Base-by-base conservation (phyloP, 805 yeast genomes). In the Crinitomyces ghanaensis region DNA sequence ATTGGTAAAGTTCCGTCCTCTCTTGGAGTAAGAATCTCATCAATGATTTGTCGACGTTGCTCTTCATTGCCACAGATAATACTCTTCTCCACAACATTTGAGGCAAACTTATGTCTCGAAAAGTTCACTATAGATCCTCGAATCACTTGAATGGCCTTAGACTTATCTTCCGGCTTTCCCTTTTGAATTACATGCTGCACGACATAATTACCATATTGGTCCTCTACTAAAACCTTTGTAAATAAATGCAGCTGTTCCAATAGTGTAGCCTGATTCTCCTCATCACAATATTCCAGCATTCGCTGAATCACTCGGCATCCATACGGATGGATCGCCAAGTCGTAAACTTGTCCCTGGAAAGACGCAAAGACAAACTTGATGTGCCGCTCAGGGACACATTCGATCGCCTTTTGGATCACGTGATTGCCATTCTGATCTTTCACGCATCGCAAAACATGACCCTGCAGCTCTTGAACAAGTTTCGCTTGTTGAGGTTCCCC, bases 341-440 rank as follows among this genome's bases (percentile, higher is more conserved):
- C 93, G 50, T 83, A 81, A 33, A 85, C 79, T 33, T 70, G 74
- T 30, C 47, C 48, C 34, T 54, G 41, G 43, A 91, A 66, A 19
- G 85, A 72, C 21, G 72, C 75, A 48, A 84, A 65, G 30, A 91
- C 73, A 46, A 84, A 86, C 23, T 74, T 68, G 37, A 84, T 69
- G 28, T 67, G 59, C 16, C 65, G 72, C 38, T 81, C 72, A 4
- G 95, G 91, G 32, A 86, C 74, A 39, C 72, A 63, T 58, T 91
- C 98, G 45, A 91, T 82, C 1, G 95, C 77, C 54, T 86, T 88
- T 60, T 91, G 99, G 42, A 91, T 80, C 12, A 91, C 98, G 57
- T 91, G 99, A 56, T 91, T 91, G 43, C 97, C 98, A 56, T 91
- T 91, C 61, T 88, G 97, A 56, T 91, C 97, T 52, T 84, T 84